Evolutionary conservation across 768 basidiomycete species (phyloP).

Genomic region (Phlebiopsis gigantea): DNA sequence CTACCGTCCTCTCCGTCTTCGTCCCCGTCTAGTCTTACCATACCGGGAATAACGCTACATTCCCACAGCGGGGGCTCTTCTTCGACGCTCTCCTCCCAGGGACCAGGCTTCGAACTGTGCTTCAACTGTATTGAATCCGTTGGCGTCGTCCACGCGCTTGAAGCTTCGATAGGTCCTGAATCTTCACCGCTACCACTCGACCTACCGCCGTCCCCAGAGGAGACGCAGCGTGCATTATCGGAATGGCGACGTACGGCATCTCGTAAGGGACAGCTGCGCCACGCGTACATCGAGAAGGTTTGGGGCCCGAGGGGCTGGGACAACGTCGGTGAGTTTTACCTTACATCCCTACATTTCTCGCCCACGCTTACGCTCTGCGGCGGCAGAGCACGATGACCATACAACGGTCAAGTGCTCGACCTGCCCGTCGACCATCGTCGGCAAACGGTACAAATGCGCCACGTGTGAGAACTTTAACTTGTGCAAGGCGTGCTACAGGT

Average conservation of each 20-base stretch:
- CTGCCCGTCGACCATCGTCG: conserved; percentile 58
- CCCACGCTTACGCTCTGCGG: neutral
- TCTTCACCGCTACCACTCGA: conserved; percentile 37
- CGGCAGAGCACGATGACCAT: conserved; percentile 68
- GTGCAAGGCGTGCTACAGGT: conserved; percentile 80
- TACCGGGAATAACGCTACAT: conserved; percentile 1
- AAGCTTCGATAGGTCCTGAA: conserved; percentile 46
- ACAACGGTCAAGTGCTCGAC: conserved; percentile 69
- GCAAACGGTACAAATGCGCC: conserved; percentile 77
- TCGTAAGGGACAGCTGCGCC: conserved; percentile 63
- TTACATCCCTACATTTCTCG: neutral
- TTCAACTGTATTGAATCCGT: conserved; percentile 69
- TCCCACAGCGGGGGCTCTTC: neutral
- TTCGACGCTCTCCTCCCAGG: conserved; percentile 24
- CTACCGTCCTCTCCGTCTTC: conserved; percentile 25
- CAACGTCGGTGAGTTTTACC: conserved; percentile 64
- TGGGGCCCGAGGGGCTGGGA: conserved; percentile 86
- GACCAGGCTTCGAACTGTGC: conserved; percentile 74
- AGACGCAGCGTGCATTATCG: conserved; percentile 43
- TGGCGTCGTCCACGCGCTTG: conserved; percentile 74
- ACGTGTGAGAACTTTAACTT: conserved; percentile 79
- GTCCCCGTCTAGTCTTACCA: conserved; percentile 16
- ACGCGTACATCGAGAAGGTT: conserved; percentile 81
- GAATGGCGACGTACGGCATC: conserved; percentile 65
- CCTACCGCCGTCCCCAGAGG: conserved; percentile 49